Evolutionary conservation across 306 rosid species (phyloP).

Genomic region (Inga laurina): DNA sequence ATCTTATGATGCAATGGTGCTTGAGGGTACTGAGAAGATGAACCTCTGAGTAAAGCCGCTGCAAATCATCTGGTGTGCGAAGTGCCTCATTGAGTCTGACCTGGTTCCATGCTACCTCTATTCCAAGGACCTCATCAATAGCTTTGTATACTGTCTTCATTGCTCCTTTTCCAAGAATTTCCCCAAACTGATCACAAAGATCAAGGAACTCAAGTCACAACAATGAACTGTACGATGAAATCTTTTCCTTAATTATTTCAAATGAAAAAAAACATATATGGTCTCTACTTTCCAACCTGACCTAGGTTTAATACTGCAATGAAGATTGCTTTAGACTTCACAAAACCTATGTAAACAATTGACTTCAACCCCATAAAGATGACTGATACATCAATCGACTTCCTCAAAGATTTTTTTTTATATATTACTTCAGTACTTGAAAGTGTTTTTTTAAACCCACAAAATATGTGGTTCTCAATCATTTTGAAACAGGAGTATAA

Average conservation of each 20-base stretch:
- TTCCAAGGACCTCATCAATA: constrained; percentile 78
- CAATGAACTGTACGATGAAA: not conserved
- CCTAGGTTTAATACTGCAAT: not conserved
- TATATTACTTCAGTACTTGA: not conserved
- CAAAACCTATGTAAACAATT: not conserved
- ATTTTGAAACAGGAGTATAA: not conserved
- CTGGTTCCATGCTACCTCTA: constrained; percentile 94
- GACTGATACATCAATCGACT: not conserved
- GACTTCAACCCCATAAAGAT: not conserved
- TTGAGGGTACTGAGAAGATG: constrained; percentile 89
- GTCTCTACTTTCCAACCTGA: not conserved
- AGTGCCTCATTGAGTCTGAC: constrained; percentile 72
- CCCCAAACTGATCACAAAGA: constrained; percentile 51
- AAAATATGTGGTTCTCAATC: not conserved
- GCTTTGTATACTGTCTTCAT: constrained; percentile 91
- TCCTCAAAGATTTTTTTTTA: not conserved
- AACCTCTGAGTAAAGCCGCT: constrained; percentile 90
- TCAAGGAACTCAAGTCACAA: constrained; percentile 17
- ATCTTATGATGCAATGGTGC: constrained; percentile 69
- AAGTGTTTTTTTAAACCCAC: not conserved
- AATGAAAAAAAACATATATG: not conserved
- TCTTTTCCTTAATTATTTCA: not conserved
- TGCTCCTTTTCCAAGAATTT: constrained; percentile 90
- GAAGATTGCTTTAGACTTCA: constrained; percentile 8
- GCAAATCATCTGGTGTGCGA: constrained; percentile 70